Evolutionary conservation across 129 eudicot species (phyloP).

Genomic region (Silybum marianum): DNA sequence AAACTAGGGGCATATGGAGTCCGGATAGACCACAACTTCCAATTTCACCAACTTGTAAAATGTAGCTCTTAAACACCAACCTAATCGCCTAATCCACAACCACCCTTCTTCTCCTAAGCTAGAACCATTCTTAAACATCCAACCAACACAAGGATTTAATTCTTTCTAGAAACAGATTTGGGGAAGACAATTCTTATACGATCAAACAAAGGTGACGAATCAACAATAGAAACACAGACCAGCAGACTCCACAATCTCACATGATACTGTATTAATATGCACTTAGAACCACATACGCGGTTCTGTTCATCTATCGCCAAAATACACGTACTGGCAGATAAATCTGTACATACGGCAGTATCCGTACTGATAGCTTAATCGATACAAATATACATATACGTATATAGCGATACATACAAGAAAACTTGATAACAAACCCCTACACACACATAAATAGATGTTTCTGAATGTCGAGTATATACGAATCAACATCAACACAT

Average conservation of each 20-base stretch:
- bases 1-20: neutral
- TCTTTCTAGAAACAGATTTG: neutral
- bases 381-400: neutral
- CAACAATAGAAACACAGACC: conserved; percentile 10
- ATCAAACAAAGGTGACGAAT: conserved; percentile 11
- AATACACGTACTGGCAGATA: neutral
- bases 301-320: conserved; percentile 17
- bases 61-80: conserved; percentile 9
- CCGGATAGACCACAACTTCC: neutral
- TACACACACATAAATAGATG: neutral
- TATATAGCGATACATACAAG: neutral
- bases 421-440: conserved; percentile 1
- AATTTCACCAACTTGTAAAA: conserved; percentile 11
- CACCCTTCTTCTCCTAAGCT: conserved; percentile 14
- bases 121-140: neutral
- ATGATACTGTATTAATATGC: neutral
- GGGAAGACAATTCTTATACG: neutral
- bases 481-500: neutral
- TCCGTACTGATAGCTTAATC: neutral
- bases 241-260: neutral
- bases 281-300: neutral
- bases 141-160: neutral
- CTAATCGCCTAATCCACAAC: conserved; percentile 11
- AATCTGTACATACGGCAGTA: neutral
- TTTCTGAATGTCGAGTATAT: neutral